Base-by-base conservation (phyloP, 495 filamentous ascomycete species). In the Hamigera avellanea region DNA sequence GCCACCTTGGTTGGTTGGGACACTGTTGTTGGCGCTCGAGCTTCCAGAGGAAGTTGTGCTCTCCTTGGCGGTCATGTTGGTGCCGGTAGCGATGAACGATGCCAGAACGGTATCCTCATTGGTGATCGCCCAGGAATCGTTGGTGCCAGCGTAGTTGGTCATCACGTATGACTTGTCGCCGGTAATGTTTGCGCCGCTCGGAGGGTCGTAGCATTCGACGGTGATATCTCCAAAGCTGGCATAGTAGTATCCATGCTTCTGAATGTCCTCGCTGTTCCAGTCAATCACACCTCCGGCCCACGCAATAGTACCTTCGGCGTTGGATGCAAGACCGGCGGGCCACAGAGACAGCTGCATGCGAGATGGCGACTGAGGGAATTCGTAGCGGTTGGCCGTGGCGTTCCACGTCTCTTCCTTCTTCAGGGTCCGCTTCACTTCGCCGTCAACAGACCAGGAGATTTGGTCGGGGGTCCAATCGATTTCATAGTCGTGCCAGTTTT, bases 291-390 rank as follows among this genome's bases (percentile, higher is more conserved):
- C 91, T 48, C 91, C 91, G 10, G 91, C 81, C 91, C 91, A 98
- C 32, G 75, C 72, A 43, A 95, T 75, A 12, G 91, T 96, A 41
- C 93, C 91, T 48, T 78, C 37, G 18, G 73, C 82, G 53, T 93
- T 95, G 57, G 73, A 70, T 14, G 76, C 57, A 32, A 79, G 69
- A 48, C 91, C 91, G 44, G 84, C 91, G 40, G 91, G 93, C 91
- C 91, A 98, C 52, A 96, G 75, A 9, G 93, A 96, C 43, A 98
- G 67, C 64, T 95, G 83, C 35, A 98, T 73, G 44, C 91, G 83
- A n/a, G 93, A 58, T 2, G 91, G 91, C 2, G 86, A 93, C 62
- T 95, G 91, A 13, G 91, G 91, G 69, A 73, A 98, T 48, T 81
- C 66, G 74, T 80, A 98, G 48, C 75, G 76, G 57, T 89, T 83